Conservation (phyloP, 208 protist genomes). For the Strigomonas culicis region DNA sequence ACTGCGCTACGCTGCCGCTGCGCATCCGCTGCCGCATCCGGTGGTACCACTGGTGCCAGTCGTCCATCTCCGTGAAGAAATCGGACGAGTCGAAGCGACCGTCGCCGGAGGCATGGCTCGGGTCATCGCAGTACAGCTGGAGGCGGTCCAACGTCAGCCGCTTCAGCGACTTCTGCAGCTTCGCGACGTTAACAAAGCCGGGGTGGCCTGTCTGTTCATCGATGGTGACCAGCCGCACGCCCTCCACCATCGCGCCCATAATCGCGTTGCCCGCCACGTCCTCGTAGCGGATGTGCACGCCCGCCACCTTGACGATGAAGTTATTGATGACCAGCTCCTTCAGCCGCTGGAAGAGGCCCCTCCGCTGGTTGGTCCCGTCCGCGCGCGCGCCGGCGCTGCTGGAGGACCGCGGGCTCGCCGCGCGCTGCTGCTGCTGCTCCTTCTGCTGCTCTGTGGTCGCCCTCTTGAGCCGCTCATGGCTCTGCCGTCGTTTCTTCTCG, state of each 20-base stretch:
- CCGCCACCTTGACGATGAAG: conserved; percentile 77
- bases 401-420: too few relatives aligned
- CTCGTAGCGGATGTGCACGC: conserved; percentile 87
- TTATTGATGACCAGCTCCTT: conserved; percentile 88
- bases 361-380: not conserved
- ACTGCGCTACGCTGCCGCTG: conserved; percentile 47
- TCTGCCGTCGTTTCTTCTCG: conserved; percentile 47
- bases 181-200: conserved; percentile 68
- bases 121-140: conserved; percentile 86
- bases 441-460: conserved; percentile 17
- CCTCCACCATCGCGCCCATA: conserved; percentile 66
- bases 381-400: not conserved
- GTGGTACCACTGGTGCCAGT: conserved; percentile 65
- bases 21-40: conserved; percentile 71
- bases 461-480: conserved; percentile 4
- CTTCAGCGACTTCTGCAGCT: conserved; percentile 59
- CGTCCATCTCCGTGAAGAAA: conserved; percentile 32
- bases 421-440: conserved; percentile 3
- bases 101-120: conserved; percentile 21
- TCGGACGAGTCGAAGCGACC: conserved; percentile 14
- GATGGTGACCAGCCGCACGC: conserved; percentile 73
- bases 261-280: conserved; percentile 49
- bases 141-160: conserved; percentile 66
- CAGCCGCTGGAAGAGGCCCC: conserved; percentile 66
- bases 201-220: conserved; percentile 59